phyloP scores from a whole-genome alignment of 169 alveolate species.

The Cryptosporidium sp. region DNA sequence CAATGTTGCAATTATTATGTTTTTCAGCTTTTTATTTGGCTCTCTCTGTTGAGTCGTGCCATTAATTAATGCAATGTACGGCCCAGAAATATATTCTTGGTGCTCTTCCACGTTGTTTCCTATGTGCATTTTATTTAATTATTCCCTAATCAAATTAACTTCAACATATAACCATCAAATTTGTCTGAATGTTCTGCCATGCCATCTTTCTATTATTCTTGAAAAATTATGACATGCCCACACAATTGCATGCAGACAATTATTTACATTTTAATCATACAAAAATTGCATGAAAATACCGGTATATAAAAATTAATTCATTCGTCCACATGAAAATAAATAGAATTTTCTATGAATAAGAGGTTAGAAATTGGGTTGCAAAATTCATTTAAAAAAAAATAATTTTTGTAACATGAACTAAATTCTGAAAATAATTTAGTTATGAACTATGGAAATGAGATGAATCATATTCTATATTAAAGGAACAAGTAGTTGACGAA shows the following conservation, averaged over 20 bases:
- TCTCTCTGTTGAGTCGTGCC: constrained; percentile 65
- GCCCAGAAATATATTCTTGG: constrained; percentile 68
- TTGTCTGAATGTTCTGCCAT: background rate
- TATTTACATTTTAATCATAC: background rate
- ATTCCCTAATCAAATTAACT: background rate
- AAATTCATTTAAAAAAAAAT: background rate
- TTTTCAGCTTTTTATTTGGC: constrained; percentile 50
- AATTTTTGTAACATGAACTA: background rate
- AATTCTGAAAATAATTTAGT: background rate
- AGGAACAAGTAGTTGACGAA: constrained; percentile 57
- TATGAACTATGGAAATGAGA: constrained; percentile 39
- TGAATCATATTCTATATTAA: constrained; percentile 42
- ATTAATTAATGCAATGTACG: constrained; percentile 49
- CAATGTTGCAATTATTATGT: constrained; percentile 22
- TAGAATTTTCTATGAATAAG: background rate
- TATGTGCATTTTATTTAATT: constrained; percentile 19
- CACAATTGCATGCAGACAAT: constrained; percentile 29
- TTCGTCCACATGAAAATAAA: constrained; percentile 5
- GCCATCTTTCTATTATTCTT: background rate
- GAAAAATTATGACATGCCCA: background rate
- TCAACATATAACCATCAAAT: background rate
- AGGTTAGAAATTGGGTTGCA: too few relatives aligned
- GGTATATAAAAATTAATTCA: background rate
- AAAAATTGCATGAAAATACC: constrained; percentile 32
- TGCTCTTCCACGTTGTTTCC: constrained; percentile 52